Base-by-base conservation (phyloP, 306 rosid genomes). In the Lathyrus oleraceus region DNA sequence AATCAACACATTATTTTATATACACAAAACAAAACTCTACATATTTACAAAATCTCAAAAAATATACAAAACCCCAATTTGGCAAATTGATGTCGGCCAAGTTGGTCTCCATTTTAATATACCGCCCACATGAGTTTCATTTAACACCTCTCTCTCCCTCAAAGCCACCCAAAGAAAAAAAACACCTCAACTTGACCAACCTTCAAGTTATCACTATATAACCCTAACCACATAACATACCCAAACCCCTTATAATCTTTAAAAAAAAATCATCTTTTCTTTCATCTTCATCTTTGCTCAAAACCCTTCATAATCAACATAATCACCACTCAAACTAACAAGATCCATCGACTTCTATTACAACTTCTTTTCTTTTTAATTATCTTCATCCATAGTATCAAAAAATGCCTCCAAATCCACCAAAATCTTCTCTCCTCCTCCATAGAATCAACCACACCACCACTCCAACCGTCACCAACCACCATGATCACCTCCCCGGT, bases 361-460 rank as follows among this genome's bases (percentile, higher is more conserved):
- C 0, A 2, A 25, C 62, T 25, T 57, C 8, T 56, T 56, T 23
- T 25, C 36, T 56, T 56, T 56, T 56, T 12, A 12, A 5, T 13
- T 53, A 20, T 53, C 8, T 6, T 49, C 5, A 8, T 20, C 14
- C n/a, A 42, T 42, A 19, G 11, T 49, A 51, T 10, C 1, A 6
- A 27, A 13, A 27, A 40, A 28, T 72, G 75, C 75, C 78, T 42
- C 79, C 84, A 10, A 84, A 52, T 27, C 75, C 78, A 36, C 79
- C 84, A 12, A 84, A 52, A 19, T 70, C 96, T 9, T 81, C 97
- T 6, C 17, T 79, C n/a, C 73, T 75, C 8, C 52, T 81, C 39
- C 91, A 85, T 76, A 61, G 91, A 15, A 75, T 86, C 83, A 82
- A 42, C 75, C 59, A 65, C 52, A 1, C 36, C 67, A 4, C 23